Base-by-base conservation (phyloP, 2,329 filamentous ascomycete species). In the Penicillium expansum region DNA sequence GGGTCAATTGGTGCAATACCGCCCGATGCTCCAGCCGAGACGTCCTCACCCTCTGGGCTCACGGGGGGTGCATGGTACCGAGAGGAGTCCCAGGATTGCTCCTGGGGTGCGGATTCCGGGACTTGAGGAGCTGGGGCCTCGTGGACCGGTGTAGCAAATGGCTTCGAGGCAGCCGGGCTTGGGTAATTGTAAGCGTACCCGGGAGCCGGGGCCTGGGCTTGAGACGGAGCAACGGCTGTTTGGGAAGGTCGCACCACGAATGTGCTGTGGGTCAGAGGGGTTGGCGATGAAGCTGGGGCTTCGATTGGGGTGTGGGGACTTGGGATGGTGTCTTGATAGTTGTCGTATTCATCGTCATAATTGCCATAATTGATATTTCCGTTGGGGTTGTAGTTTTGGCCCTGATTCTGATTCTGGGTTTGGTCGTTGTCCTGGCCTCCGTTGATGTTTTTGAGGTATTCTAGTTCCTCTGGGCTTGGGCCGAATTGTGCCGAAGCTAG, bases 1-100 rank as follows among this genome's bases (percentile, higher is more conserved):
- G 56, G 44, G 22, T 61, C 27, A 7, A 63, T 9, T 0, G 62
- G 62, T 1, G 62, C 60, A 7, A 63, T 22, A 5, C 33, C 35
- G 5, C 55, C 53, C 3, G 43, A 33, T 1, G 20, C 27, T 2
- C 27, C 33, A 9, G 9, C 8, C 4, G n/a, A 20, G 9, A 4
- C 18, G 3, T 44, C 20, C 6, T 42, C 27, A 1, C 16, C 20
- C 5, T 45, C 30, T n/a, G 9, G 11, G 16, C 9, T 4, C 11
- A 41, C 22, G 18, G 20, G 6, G 11, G 20, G 11, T 16, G 0
- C 38, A 9, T 22, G 1, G 18, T 4, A 8, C 11, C 3, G 18
- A 14, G 18, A 3, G 2, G 1, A 24, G 13, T 14, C 1, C 13
- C 7, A 5, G 22, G 10, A 13, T 11, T 29, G 11, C 10, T 16